phyloP scores from a whole-genome alignment of 2,329 filamentous ascomycete genomes.

The Colletotrichum neosansevieriae region DNA sequence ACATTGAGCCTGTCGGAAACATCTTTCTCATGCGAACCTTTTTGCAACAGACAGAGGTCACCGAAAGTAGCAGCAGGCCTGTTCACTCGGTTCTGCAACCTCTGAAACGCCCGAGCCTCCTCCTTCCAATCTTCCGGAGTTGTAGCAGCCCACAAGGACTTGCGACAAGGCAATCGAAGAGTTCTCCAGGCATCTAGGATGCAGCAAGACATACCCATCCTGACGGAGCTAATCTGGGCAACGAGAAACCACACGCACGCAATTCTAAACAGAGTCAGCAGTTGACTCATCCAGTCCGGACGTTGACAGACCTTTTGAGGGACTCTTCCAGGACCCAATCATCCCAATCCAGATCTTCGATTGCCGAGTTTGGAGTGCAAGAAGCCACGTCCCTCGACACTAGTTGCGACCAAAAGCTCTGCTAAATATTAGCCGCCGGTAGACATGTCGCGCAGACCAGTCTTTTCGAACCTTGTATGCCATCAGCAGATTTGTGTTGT shows the following conservation, averaged over 20 bases:
- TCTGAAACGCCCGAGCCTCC: constrained; percentile 4
- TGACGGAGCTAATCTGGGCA: constrained; percentile 26
- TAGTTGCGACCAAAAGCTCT: constrained; percentile 20
- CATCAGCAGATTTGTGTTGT: constrained; percentile 25
- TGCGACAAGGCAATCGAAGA: constrained; percentile 22
- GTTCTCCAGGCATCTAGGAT: constrained; percentile 24
- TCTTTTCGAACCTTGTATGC: constrained; percentile 19
- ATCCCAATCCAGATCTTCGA: constrained; percentile 4
- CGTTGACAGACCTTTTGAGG: constrained; percentile 9
- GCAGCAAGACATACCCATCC: constrained; percentile 5
- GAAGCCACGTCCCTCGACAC: neutral
- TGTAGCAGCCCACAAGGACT: constrained; percentile 21
- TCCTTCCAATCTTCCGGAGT: constrained; percentile 21
- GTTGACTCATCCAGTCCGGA: no score
- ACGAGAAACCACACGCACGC: constrained; percentile 31
- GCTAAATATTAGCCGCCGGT: neutral
- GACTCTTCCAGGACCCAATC: constrained; percentile 34
- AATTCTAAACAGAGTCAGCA: neutral
- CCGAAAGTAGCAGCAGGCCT: neutral
- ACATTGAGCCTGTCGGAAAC: constrained; percentile 13
- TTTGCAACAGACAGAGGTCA: constrained; percentile 11
- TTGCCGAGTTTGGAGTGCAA: neutral
- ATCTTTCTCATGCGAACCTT: neutral
- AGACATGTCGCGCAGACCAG: no score
- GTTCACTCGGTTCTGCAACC: neutral